phyloP scores from a whole-genome alignment of 768 basidiomycete genomes.

The Kwoniella bestiolae region DNA sequence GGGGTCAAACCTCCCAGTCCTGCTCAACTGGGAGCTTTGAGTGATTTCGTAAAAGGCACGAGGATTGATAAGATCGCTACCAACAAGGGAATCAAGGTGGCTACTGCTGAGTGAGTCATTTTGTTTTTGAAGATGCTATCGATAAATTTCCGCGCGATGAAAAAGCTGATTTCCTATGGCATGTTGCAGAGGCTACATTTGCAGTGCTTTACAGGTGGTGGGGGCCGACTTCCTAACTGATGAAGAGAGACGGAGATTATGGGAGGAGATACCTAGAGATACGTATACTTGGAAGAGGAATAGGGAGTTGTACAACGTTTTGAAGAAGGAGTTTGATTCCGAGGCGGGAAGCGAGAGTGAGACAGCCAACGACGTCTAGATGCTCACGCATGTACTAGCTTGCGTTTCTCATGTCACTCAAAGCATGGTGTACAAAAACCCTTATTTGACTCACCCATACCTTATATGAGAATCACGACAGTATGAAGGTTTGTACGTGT shows the following conservation, averaged over 20 bases:
- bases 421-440: no score
- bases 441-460: no score
- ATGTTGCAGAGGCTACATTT: slow-evolving; percentile 26
- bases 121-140: neutral
- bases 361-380: neutral
- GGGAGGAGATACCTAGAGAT: slow-evolving; percentile 13
- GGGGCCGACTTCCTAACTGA: slow-evolving; percentile 6
- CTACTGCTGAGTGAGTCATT: slow-evolving; percentile 37
- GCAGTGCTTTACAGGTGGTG: slow-evolving; percentile 16
- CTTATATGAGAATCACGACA: no score
- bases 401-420: no score
- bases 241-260: slow-evolving; percentile 21
- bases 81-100: slow-evolving; percentile 19
- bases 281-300: slow-evolving; percentile 15
- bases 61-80: slow-evolving; percentile 18
- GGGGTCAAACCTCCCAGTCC: slow-evolving; percentile 20
- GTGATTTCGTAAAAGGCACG: slow-evolving; percentile 11
- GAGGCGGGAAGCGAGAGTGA: neutral
- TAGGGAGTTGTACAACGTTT: neutral
- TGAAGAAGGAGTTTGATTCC: slow-evolving; percentile 11
- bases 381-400: no score
- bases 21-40: slow-evolving; percentile 19
- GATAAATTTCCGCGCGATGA: no score
- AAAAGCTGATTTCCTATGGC: neutral
- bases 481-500: no score